phyloP scores from a whole-genome alignment of 306 rosid species.

The Mimosa bimucronata region DNA sequence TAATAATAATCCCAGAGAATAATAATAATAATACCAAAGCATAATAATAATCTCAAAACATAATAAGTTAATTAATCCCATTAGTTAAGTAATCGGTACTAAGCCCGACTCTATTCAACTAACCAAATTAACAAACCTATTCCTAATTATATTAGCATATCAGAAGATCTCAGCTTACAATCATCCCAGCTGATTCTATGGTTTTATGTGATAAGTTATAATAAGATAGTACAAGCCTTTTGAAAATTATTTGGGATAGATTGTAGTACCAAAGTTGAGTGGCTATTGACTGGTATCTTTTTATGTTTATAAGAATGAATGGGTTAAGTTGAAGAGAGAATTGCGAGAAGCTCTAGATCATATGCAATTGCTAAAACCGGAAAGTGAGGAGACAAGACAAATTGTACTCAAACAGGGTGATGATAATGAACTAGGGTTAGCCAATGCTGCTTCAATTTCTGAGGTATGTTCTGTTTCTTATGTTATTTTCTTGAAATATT shows the following conservation, averaged over 20 bases:
- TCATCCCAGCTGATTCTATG: too few species aligned
- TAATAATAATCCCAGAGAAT: too few species aligned
- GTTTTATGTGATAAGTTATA: background rate
- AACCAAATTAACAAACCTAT: too few species aligned
- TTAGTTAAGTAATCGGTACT: too few species aligned
- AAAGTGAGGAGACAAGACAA: background rate
- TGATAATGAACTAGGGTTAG: background rate
- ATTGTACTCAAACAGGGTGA: background rate
- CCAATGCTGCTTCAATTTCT: background rate
- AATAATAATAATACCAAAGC: too few species aligned
- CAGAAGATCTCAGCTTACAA: too few species aligned
- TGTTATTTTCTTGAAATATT: background rate
- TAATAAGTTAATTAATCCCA: too few species aligned
- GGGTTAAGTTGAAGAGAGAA: background rate
- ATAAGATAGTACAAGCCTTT: background rate
- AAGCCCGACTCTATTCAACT: too few species aligned
- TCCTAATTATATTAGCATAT: too few species aligned
- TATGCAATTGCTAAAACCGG: background rate
- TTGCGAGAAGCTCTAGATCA: background rate
- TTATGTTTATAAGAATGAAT: constrained; percentile 1
- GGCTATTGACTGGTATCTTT: background rate
- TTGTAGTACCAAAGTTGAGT: background rate
- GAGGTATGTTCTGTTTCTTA: background rate
- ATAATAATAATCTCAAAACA: too few species aligned
- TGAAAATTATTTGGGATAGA: background rate